Evolutionary conservation across 1,284 basidiomycete genomes (phyloP).

Genomic region (Microbotryum scabiosae): DNA sequence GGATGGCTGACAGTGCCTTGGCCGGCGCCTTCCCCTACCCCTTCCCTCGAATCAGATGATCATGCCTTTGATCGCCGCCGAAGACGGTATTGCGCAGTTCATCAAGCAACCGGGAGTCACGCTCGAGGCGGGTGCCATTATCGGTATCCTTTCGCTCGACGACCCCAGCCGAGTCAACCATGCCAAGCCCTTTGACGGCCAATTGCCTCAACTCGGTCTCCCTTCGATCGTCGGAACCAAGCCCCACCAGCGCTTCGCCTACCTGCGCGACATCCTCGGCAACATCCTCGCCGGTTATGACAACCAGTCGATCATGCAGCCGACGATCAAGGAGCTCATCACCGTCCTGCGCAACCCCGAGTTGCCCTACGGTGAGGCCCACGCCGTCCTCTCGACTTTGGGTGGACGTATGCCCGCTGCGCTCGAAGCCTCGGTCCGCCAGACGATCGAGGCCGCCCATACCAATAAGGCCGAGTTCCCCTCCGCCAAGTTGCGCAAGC

Average conservation of each 20-base stretch:
- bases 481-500: slow-evolving; percentile 46
- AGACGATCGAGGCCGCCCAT: slow-evolving; percentile 66
- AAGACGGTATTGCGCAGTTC: slow-evolving; percentile 91
- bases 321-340: slow-evolving; percentile 73
- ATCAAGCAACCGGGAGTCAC: slow-evolving; percentile 97
- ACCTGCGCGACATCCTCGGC: slow-evolving; percentile 69
- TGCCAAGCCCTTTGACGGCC: slow-evolving; percentile 94
- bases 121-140: slow-evolving; percentile 92
- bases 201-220: slow-evolving; percentile 74
- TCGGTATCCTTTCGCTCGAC: slow-evolving; percentile 93
- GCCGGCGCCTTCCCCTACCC: no score
- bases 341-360: slow-evolving; percentile 69
- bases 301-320: slow-evolving; percentile 76
- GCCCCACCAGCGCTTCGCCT: slow-evolving; percentile 76
- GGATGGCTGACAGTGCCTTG: not conserved
- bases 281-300: slow-evolving; percentile 94
- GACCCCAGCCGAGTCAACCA: slow-evolving; percentile 96
- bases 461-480: slow-evolving; percentile 77
- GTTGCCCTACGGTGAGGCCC: slow-evolving; percentile 80
- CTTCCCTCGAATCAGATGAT: slow-evolving; percentile 56
- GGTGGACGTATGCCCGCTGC: slow-evolving; percentile 89
- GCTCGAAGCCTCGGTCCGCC: slow-evolving; percentile 78
- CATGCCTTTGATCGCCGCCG: slow-evolving; percentile 92
- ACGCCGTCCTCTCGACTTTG: slow-evolving; percentile 75
- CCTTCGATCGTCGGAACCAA: slow-evolving; percentile 84